Percentiles rank a stretch among this genome's conserved stretches.
phyloP scores from a whole-genome alignment of 805 yeast genomes.

The Saturnispora besseyi region DNA sequence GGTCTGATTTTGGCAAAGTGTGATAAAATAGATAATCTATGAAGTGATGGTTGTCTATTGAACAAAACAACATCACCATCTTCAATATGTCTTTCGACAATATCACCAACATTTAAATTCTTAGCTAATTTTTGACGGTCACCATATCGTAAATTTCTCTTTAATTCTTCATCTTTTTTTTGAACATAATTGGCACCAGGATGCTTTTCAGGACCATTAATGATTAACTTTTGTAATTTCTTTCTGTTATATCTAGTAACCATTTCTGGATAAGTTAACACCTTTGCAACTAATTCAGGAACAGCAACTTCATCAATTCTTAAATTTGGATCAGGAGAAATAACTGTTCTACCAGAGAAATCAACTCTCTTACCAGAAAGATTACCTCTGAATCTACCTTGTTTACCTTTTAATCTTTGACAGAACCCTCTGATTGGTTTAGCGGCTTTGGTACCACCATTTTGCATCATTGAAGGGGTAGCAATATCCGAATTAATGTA shows the following conservation, averaged over 20 bases:
- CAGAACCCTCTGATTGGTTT: constrained; percentile 92
- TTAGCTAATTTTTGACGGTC: constrained; percentile 72
- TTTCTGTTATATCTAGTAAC: constrained; percentile 80
- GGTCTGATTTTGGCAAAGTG: constrained; percentile 96
- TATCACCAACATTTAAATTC: constrained; percentile 74
- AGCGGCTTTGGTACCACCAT: constrained; percentile 43
- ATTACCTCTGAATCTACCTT: constrained; percentile 98
- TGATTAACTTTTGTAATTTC: constrained; percentile 63
- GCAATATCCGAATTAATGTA: constrained; percentile 95
- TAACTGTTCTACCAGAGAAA: constrained; percentile 95
- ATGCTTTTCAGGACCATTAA: constrained; percentile 79
- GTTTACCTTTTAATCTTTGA: constrained; percentile 95
- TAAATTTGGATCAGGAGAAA: constrained; percentile 96
- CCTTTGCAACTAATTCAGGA: constrained; percentile 93
- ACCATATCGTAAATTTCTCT: constrained; percentile 85
- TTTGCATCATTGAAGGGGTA: constrained; percentile 66
- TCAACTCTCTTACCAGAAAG: constrained; percentile 98
- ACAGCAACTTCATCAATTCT: constrained; percentile 96
- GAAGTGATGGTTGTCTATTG: constrained; percentile 97
- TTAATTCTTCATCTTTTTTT: constrained; percentile 74
- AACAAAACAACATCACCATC: constrained; percentile 95
- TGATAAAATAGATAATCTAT: constrained; percentile 84
- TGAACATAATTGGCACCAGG: constrained; percentile 95
- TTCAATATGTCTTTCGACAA: constrained; percentile 93
- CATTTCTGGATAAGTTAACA: constrained; percentile 90